Evolutionary conservation across 345 rosid species (phyloP), one percentile per base, ranked within the genome.

Genomic region (Dipteronia sinensis): DNA sequence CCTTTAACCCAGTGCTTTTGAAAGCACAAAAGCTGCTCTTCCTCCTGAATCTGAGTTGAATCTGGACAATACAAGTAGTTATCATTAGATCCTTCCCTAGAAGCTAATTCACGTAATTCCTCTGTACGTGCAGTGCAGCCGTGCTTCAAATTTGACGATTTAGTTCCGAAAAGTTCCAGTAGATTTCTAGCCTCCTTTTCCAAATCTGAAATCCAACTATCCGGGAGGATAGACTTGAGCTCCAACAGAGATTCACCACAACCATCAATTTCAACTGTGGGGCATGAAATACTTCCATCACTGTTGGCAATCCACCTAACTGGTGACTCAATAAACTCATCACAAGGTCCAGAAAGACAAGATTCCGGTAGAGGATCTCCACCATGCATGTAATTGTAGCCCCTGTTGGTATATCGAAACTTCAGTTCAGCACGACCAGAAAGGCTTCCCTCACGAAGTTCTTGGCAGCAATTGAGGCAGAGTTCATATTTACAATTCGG

Each of bases 381-480:
- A 64, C 98, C 99, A 74, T 94, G 90, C 80, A 92, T 83, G 72
- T 95, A 95, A 20, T 58, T 77, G n/a, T 20, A 72, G 65, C 99
- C 97, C 84, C 81, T 87, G 81, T 90, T 44, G 62, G 74, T 75
- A 81, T 76, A 90, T 1, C 74, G 80, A 65, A 85, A 71, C 61
- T 83, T 78, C 65, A 89, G 69, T 82, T 88, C 94, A 73, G 83
- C 77, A 69, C 82, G 85, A 68, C 71, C 77, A 3, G 74, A 73
- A 56, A 90, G 84, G 23, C 66, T 83, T 42, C 90, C 88, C 74
- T 78, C 76, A 19, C 90, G 97, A 74, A 94, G 84, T 73, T 96
- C 99, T 84, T 80, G 82, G 79, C 98, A 96, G 75, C 99, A 96
- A 68, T 79, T 77, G 66, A 96, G 87, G 81, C 99, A 94, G 59